Percentiles rank a stretch among this genome's conserved stretches.
Evolutionary conservation across 192 early-diverging fungal species (phyloP).

Genomic region (Rhizophagus sp.): DNA sequence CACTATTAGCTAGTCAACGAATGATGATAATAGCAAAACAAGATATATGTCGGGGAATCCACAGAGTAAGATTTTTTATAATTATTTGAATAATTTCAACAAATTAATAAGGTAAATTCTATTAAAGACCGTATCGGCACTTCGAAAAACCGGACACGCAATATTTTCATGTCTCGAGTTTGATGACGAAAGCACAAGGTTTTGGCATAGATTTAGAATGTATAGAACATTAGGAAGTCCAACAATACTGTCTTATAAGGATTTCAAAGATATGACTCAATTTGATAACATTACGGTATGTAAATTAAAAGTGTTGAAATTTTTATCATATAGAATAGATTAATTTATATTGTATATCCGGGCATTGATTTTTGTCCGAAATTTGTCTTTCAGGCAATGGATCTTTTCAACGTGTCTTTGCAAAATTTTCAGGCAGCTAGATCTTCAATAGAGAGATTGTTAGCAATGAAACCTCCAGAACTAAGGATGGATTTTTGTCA

Average conservation of each 20-base stretch:
- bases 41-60: conserved; percentile 30
- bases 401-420: conserved; percentile 14
- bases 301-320: background rate
- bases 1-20: conserved; percentile 13
- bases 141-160: conserved; percentile 20
- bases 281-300: conserved; percentile 22
- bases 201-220: conserved; percentile 25
- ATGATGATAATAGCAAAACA: conserved; percentile 16
- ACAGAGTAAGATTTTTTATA: conserved; percentile 11
- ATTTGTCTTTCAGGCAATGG: conserved; percentile 10
- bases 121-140: conserved; percentile 23
- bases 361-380: no score
- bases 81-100: background rate
- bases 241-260: conserved; percentile 11
- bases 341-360: background rate
- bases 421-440: conserved; percentile 26
- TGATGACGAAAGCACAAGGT: conserved; percentile 27
- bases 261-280: conserved; percentile 24
- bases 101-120: background rate
- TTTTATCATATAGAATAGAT: background rate
- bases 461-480: conserved; percentile 6
- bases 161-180: conserved; percentile 16
- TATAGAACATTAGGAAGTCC: conserved; percentile 28
- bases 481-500: conserved; percentile 19
- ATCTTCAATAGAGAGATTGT: conserved; percentile 3